These are phyloP conservation scores for Pachyrhizus erosus DNA, from an alignment of 306 rosid genomes.

Conservation along the genomic window DNA sequence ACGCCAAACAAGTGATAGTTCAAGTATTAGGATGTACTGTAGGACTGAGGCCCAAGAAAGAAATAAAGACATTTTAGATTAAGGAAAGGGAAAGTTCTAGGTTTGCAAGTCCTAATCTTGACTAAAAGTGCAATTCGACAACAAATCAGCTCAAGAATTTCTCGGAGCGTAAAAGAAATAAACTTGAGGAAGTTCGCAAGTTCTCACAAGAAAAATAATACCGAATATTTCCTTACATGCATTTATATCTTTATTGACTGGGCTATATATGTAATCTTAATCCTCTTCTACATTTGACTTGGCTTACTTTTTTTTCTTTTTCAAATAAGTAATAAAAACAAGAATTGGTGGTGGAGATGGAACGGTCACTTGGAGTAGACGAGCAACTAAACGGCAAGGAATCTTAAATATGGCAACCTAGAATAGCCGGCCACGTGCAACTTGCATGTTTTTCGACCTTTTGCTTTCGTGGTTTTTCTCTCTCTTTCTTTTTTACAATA, in stretches of 20 bases:
- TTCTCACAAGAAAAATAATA: background rate
- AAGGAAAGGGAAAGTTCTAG: background rate
- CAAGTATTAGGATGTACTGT: background rate
- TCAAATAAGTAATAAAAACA: background rate
- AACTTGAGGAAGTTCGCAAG: background rate
- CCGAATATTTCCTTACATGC: background rate
- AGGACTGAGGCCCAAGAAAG: background rate
- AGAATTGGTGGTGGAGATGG: background rate
- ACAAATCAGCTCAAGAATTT: background rate
- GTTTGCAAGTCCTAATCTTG: background rate
- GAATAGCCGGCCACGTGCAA: constrained; percentile 48
- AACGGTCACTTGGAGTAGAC: background rate
- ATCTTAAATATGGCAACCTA: constrained; percentile 16
- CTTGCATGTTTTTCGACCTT: constrained; percentile 27
- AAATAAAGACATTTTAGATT: background rate
- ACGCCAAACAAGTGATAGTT: background rate
- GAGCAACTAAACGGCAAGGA: constrained; percentile 8
- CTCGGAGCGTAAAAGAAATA: background rate
- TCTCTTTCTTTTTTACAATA: background rate
- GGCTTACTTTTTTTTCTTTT: background rate
- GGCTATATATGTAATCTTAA: background rate
- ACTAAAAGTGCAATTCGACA: background rate
- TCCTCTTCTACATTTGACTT: background rate
- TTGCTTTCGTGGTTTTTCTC: background rate
- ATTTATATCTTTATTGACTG: background rate